Conservation (phyloP, 192 early-diverging fungal genomes). For the Pecoramyces ruminantium region DNA sequence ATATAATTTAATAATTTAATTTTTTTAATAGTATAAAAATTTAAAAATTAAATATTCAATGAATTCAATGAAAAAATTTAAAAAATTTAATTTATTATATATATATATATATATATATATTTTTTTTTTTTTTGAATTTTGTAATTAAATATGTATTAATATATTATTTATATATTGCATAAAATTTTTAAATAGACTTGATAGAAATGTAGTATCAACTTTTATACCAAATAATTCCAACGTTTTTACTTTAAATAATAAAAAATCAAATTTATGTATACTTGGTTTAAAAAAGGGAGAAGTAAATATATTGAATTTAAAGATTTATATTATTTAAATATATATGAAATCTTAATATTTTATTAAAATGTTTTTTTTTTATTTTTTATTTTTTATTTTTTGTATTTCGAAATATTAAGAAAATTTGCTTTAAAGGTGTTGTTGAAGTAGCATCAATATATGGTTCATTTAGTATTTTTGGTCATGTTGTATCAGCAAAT, state of each 20-base stretch:
- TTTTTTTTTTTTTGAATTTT: too few species aligned
- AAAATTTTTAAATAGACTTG: not conserved
- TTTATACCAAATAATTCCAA: not conserved
- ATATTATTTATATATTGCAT: not conserved
- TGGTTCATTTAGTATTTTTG: not conserved
- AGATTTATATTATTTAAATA: too few species aligned
- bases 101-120: too few species aligned
- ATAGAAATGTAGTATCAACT: not conserved
- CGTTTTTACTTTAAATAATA: not conserved
- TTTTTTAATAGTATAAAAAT: too few species aligned
- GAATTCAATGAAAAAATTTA: too few species aligned
- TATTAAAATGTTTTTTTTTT: too few species aligned
- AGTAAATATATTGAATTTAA: not conserved
- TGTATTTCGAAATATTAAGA: not conserved
- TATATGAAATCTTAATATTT: too few species aligned
- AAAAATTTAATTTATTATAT: too few species aligned
- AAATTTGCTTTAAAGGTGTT: not conserved
- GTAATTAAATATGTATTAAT: not conserved
- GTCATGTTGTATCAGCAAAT: not conserved
- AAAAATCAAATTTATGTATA: not conserved
- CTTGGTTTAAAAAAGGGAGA: not conserved
- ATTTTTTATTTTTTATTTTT: too few species aligned
- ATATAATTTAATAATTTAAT: too few species aligned
- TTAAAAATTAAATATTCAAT: too few species aligned
- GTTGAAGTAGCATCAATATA: not conserved